Evolutionary conservation across 257 asterid species (phyloP).

Genomic region (Lavandula angustifolia): DNA sequence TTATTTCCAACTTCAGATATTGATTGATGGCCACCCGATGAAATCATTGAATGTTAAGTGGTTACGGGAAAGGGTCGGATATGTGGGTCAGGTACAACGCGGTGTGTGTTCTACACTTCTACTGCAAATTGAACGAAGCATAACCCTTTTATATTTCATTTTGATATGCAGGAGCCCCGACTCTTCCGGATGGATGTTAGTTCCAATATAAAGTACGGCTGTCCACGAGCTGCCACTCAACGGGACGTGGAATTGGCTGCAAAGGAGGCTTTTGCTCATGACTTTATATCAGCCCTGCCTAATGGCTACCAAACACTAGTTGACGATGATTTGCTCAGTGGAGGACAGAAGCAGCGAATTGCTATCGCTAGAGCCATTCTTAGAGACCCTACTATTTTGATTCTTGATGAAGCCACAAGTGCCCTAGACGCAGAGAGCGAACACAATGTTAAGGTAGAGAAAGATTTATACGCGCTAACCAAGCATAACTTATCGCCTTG

Average conservation of each 20-base stretch:
- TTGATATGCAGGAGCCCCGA: conserved; percentile 71
- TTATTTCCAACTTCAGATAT: conserved; percentile 54
- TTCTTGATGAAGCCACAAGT: conserved; percentile 98
- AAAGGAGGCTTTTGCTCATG: conserved; percentile 88
- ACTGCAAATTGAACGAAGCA: conserved; percentile 5
- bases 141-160: conserved; percentile 12
- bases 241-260: conserved; percentile 89
- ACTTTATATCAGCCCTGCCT: conserved; percentile 76
- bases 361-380: conserved; percentile 94
- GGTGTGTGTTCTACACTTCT: neutral
- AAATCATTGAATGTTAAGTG: conserved; percentile 67
- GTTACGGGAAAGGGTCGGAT: conserved; percentile 87
- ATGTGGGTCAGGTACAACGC: conserved; percentile 87
- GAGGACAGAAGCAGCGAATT: conserved; percentile 96
- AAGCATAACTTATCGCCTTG: conserved; percentile 18
- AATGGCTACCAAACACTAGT: conserved; percentile 85
- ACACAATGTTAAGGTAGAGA: conserved; percentile 78
- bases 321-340: conserved; percentile 95
- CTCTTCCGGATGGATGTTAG: conserved; percentile 83
- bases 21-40: conserved; percentile 71
- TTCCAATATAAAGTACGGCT: conserved; percentile 90
- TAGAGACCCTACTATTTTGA: conserved; percentile 81
- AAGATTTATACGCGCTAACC: neutral
- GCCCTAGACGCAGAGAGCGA: conserved; percentile 97
- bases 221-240: conserved; percentile 63